Evolutionary conservation across 306 rosid genomes (phyloP), one percentile per base, ranked within the genome.

Genomic region (Ochetophila trinervis): DNA sequence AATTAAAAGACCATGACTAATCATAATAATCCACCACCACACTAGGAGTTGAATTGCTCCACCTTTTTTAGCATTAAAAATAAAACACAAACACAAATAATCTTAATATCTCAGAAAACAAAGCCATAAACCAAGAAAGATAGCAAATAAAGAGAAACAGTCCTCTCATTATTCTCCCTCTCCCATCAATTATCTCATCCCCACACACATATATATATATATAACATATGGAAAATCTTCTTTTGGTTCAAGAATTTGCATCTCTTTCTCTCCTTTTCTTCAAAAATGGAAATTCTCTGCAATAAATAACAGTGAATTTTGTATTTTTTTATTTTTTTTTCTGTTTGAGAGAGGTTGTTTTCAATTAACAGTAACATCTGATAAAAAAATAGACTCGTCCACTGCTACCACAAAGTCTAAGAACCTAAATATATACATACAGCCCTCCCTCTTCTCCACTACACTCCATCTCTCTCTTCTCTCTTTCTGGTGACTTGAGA

Each of bases 131-230:
- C 56, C 54, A 37, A 42, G 30, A 65, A 27, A 42, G 8, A 27
- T 5, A 68, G 34, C 77, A 73, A 40, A 40, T 40, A 40, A 40
- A 68, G 74, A 74, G 82, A 73, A 83, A 71, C 60, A 84, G 84
- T 80, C 83, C 66, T 76, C 71, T 86, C 88, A 78, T 76, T 60
- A n/a, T n/a, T n/a, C n/a, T n/a, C n/a, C n/a, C 71, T 81, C 79
- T 79, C 70, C 72, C 79, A 77, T 77, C 90, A 85, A 82, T n/a
- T n/a, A n/a, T 87, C 96, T 87, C 79, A 70, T 86, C 91, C 73
- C 21, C 83, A 57, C 18, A 19, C 58, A 18, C 23, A 67, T 56
- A 21, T 47, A 45, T 4, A 27, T 8, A 48, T 45, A 22, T 62
- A 23, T 16, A 63, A 59, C 70, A 70, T 47, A 57, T 49, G 59